Evolutionary conservation across 202 grass and related monocot species (phyloP), one percentile per base, ranked within the genome.

Genomic region (Musa balbisiana): DNA sequence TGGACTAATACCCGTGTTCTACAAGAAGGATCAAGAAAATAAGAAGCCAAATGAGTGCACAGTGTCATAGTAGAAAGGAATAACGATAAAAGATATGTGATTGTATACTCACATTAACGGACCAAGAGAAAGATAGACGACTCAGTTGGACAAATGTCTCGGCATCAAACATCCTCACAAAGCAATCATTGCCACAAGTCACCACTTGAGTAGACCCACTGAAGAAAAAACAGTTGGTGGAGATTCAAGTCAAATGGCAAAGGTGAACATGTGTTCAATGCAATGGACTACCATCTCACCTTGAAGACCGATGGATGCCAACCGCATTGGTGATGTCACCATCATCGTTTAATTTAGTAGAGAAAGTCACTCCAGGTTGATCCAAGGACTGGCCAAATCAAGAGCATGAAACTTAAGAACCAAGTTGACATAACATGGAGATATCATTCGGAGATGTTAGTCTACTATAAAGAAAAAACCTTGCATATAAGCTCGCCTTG

Each of bases 281-380:
- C 49, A 33, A 1, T 63, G 10, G 2, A n/a, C 25, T 16, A 67
- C 51, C 23, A 25, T 26, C 81, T 85, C 82, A 96, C 92, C 79
- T 88, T 3, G 86, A 76, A 53, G 85, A 83, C 51, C 76, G 8
- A 80, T 74, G 81, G 65, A 93, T 86, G 25, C 88, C 94, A 0
- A 93, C 88, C 17, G 91, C 73, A 59, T 98, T 98, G 13, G 91
- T 98, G 68, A 83, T 98, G 75, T 89, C 86, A 56, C 83, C 89
- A 62, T 76, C 84, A 67, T 85, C 82, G 53, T 87, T 89, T 51
- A 89, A 59, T 52, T 83, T 87, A 24, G 81, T 91, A 55, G 88
- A 89, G 82, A 92, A 92, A 52, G 68, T 68, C 70, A 82, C 85
- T 68, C 83, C 89, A 51, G 85, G 64, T 80, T 89, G 77, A 75